Base-by-base conservation (phyloP, 2,329 filamentous ascomycete genomes). In the Phoma herbarum region DNA sequence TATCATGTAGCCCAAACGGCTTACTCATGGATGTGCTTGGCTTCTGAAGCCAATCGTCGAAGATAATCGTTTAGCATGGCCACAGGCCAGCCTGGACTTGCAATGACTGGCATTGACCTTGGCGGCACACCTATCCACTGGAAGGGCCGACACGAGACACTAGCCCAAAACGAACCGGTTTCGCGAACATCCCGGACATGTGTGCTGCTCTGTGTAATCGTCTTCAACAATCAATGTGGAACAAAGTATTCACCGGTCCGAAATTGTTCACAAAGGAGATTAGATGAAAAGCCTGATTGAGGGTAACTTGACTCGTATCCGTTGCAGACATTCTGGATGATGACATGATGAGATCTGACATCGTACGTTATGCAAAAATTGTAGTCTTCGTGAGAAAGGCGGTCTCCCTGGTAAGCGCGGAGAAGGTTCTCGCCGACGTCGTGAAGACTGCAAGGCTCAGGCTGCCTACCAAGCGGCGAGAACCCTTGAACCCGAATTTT, bases 371-470 rank as follows among this genome's bases (percentile, higher is more conserved):
- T 31, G 53, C 58, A 39, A 66, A 71, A 66, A 52, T 47, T 16
- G 10, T 51, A 8, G 48, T 11, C 2, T 31, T n/a, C 68, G 64
- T 42, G 25, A 11, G 53, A 29, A 63, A 62, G 16, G 33, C 60
- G 65, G 71, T 68, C 62, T 70, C 64, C 67, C 63, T 25, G 43
- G 64, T 74, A 70, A 73, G 72, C 20, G 59, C 70, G 66, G 67
- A 57, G 45, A n/a, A n/a, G 54, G 28, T 62, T 71, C 62, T 50
- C 63, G 59, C 67, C 68, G 67, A 23, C 42, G 49, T 37, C n/a
- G 31, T 22, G 50, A 25, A 25, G 11, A n/a, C 12, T 25, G 41
- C 12, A n/a, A 43, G 41, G 37, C 55, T 47, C 50, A 23, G n/a
- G 28, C 8, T 33, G 25, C n/a, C 20, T 16, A 18, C 44, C 29